Evolutionary conservation across 768 basidiomycete genomes (phyloP).

Genomic region (Kwoniella heveanensis): DNA sequence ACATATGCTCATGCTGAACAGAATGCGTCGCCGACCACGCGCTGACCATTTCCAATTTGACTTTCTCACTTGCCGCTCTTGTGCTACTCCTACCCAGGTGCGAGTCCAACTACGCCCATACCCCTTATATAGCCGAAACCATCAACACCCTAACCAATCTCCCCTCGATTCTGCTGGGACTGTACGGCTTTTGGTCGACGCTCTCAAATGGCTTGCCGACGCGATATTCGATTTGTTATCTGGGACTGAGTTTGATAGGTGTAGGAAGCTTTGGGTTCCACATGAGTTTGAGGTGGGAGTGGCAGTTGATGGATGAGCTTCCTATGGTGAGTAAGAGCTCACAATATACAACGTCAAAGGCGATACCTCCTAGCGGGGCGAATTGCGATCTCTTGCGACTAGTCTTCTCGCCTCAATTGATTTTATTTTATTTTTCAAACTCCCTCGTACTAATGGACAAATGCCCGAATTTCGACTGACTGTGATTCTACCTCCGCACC

Average conservation of each 20-base stretch:
- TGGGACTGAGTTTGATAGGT: slow-evolving; percentile 69
- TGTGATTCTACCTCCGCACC: neutral
- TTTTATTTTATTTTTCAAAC: too few species aligned
- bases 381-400: too few species aligned
- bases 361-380: too few species aligned
- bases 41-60: neutral
- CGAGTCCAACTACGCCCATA: slow-evolving; percentile 76
- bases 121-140: slow-evolving; percentile 75
- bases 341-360: too few species aligned
- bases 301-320: slow-evolving; percentile 75
- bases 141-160: slow-evolving; percentile 74
- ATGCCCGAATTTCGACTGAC: too few species aligned
- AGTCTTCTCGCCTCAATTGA: too few species aligned
- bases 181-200: slow-evolving; percentile 60
- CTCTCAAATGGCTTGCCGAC: slow-evolving; percentile 53
- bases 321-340: slow-evolving; percentile 63
- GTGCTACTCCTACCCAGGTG: too few species aligned
- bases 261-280: slow-evolving; percentile 78
- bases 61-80: too few species aligned
- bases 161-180: slow-evolving; percentile 63
- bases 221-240: slow-evolving; percentile 52
- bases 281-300: slow-evolving; percentile 71
- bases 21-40: too few species aligned
- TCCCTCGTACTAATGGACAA: too few species aligned
- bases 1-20: too few species aligned